phyloP scores from a whole-genome alignment of 2,329 filamentous ascomycete genomes.

The Aspergillus awamori region DNA sequence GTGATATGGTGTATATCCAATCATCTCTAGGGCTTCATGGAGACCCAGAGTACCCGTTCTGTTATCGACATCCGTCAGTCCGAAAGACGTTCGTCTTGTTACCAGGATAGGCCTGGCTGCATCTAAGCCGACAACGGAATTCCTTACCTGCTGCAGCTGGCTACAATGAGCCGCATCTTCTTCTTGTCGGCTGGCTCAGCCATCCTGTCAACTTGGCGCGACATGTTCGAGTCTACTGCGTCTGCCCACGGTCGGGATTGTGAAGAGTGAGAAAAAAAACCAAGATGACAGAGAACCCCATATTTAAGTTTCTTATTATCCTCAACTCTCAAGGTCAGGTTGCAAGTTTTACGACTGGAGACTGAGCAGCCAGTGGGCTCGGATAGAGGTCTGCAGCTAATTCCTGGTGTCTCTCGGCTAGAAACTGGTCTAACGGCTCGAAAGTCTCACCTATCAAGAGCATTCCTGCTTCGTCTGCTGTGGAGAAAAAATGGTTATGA shows the following conservation, averaged over 20 bases:
- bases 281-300: neutral
- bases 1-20: slow-evolving; percentile 30
- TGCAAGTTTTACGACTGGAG: neutral
- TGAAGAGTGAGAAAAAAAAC: no score
- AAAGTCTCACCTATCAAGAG: neutral
- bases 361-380: neutral
- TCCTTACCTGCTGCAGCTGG: slow-evolving; percentile 27
- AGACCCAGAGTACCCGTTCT: slow-evolving; percentile 30
- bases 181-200: slow-evolving; percentile 19
- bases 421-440: neutral
- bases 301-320: neutral
- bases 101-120: no score
- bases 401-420: neutral
- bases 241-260: neutral
- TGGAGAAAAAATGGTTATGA: neutral
- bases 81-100: no score
- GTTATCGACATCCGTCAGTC: neutral
- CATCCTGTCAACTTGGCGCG: slow-evolving; percentile 24
- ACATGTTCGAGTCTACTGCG: slow-evolving; percentile 17
- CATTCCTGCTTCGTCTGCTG: neutral
- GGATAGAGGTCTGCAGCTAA: neutral
- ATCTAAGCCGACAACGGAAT: no score
- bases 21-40: slow-evolving; percentile 24
- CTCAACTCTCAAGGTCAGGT: neutral
- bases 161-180: slow-evolving; percentile 27